Evolutionary conservation across 2,329 filamentous ascomycete species (phyloP).

Genomic region (Immersiporthe knoxdaviesiana): DNA sequence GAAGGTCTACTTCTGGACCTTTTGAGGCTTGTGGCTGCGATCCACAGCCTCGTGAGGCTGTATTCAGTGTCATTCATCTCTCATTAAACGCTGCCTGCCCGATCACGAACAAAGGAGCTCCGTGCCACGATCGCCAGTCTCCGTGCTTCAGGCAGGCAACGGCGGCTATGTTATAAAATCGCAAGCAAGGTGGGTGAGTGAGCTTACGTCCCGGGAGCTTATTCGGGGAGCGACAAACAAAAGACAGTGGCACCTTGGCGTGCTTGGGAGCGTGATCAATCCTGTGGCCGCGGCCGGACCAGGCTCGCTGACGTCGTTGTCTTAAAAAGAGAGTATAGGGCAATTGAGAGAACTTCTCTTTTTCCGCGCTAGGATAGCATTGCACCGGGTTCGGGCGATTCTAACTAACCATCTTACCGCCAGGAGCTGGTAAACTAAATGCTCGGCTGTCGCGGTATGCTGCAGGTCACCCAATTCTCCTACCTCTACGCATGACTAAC

Average conservation of each 20-base stretch:
- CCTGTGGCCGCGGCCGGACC: not conserved
- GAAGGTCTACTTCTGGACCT: not conserved
- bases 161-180: not conserved
- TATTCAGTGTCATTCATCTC: not conserved
- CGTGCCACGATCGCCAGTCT: not conserved
- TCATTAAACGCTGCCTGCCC: not conserved
- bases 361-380: not conserved
- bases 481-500: not conserved
- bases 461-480: not conserved
- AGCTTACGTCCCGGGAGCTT: constrained; percentile 1
- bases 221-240: not conserved
- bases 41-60: not conserved
- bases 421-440: not conserved
- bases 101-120: not conserved
- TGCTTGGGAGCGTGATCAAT: not conserved
- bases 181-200: not conserved
- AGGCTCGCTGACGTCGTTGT: constrained; percentile 9
- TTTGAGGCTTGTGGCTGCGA: not conserved
- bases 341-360: no score
- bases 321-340: not conserved
- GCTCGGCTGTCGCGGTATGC: not conserved
- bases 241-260: not conserved
- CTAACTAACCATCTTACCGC: not conserved
- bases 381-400: not conserved
- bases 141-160: no score